Percentiles rank a stretch among this genome's conserved stretches.
phyloP scores from a whole-genome alignment of 768 basidiomycete species.

The Naematelia encephala region DNA sequence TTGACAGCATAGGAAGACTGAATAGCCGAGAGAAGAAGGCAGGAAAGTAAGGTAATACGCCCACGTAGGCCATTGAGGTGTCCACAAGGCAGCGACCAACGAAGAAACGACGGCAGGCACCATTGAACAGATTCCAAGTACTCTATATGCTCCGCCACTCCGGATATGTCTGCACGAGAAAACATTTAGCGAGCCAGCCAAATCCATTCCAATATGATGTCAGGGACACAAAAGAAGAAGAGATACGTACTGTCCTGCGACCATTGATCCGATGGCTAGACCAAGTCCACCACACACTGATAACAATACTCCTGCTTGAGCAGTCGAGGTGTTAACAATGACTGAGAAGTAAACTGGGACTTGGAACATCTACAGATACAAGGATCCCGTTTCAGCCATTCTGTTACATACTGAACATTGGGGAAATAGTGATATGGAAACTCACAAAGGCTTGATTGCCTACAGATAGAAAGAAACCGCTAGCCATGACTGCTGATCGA shows the following conservation, averaged over 20 bases:
- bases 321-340: slow-evolving; percentile 44
- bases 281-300: slow-evolving; percentile 45
- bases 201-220: too few relatives aligned
- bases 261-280: slow-evolving; percentile 40
- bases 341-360: slow-evolving; percentile 48
- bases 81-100: slow-evolving; percentile 39
- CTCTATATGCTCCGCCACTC: slow-evolving; percentile 33
- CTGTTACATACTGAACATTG: not conserved
- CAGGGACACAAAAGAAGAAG: not conserved
- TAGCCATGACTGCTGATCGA: slow-evolving; percentile 31
- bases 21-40: slow-evolving; percentile 45
- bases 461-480: slow-evolving; percentile 44
- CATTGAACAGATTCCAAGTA: slow-evolving; percentile 33
- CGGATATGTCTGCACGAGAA: slow-evolving; percentile 47
- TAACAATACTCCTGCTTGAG: slow-evolving; percentile 41
- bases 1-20: slow-evolving; percentile 44
- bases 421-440: slow-evolving; percentile 3
- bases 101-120: slow-evolving; percentile 31
- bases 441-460: slow-evolving; percentile 46
- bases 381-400: not conserved
- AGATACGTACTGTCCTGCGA: slow-evolving; percentile 40
- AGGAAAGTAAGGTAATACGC: slow-evolving; percentile 39
- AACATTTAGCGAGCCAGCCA: too few relatives aligned
- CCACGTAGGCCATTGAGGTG: slow-evolving; percentile 31
- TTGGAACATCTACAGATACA: slow-evolving; percentile 19